phyloP scores from a whole-genome alignment of 805 yeast species.

The Lachancea sp. region DNA sequence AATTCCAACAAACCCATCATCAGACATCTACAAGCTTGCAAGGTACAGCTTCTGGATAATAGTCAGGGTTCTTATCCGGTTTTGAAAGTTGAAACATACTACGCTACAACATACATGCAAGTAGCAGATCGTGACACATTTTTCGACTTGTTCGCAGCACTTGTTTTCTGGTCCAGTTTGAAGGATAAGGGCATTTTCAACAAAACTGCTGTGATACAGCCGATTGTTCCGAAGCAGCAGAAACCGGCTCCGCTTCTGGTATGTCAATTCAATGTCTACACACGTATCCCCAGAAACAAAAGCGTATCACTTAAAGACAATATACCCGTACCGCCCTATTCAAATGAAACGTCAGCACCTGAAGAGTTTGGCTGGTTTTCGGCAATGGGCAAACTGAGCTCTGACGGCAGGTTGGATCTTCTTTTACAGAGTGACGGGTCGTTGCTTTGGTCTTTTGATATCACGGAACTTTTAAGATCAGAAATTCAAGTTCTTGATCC shows the following conservation, averaged over 20 bases:
- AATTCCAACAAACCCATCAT: constrained; percentile 14
- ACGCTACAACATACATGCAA: constrained; percentile 13
- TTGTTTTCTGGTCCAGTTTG: constrained; percentile 53
- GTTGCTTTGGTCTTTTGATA: constrained; percentile 50
- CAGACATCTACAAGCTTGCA: constrained; percentile 23
- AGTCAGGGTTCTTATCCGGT: constrained; percentile 11
- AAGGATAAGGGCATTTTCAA: constrained; percentile 47
- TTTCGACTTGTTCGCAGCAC: constrained; percentile 37
- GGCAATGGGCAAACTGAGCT: constrained; percentile 62
- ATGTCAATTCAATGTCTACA: constrained; percentile 60
- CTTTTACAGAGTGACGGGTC: constrained; percentile 60
- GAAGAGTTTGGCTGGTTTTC: constrained; percentile 58
- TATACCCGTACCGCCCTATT: constrained; percentile 8
- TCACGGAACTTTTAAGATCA: constrained; percentile 44
- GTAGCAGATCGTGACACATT: constrained; percentile 28
- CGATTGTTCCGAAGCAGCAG: constrained; percentile 15
- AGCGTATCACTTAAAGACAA: constrained; percentile 9
- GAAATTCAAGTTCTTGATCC: constrained; percentile 62
- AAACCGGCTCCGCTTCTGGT: constrained; percentile 40
- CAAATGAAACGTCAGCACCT: constrained; percentile 15
- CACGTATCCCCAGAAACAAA: constrained; percentile 42
- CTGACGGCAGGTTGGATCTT: constrained; percentile 56
- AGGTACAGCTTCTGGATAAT: constrained; percentile 16
- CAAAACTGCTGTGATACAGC: constrained; percentile 39
- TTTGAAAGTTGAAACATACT: constrained; percentile 14